phyloP scores from a whole-genome alignment of 305 asterid genomes.

The Solanum hybrid region DNA sequence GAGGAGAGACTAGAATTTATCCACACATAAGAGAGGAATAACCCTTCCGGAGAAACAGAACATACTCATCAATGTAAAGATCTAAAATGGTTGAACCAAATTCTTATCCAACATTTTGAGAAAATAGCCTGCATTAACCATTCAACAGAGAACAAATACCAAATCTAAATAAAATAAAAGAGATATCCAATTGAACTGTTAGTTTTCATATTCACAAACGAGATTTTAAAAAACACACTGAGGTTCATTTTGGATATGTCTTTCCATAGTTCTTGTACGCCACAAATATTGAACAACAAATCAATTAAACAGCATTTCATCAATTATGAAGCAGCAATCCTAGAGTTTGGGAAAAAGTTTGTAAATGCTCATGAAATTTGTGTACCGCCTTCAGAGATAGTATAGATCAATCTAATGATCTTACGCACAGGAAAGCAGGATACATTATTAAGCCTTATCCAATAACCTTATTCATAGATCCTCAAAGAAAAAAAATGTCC shows the following conservation, averaged over 20 bases:
- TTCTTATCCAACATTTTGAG: not conserved
- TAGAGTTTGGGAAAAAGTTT: not conserved
- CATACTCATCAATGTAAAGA: not conserved
- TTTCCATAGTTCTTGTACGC: not conserved
- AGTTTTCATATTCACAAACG: not conserved
- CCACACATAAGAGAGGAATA: not conserved
- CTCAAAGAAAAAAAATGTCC: not conserved
- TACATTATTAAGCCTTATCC: not conserved
- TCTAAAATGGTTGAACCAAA: not conserved
- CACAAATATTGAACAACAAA: not conserved
- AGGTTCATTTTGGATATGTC: not conserved
- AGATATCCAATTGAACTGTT: not conserved
- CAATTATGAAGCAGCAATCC: slow-evolving; percentile 1
- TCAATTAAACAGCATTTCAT: not conserved
- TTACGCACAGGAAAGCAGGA: not conserved
- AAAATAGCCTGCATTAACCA: not conserved
- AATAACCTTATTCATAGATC: not conserved
- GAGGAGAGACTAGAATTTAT: not conserved
- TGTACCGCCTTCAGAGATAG: slow-evolving; percentile 1
- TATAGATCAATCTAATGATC: not conserved
- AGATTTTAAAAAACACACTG: not conserved
- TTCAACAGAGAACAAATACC: not conserved
- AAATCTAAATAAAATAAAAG: not conserved
- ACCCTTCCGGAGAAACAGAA: not conserved
- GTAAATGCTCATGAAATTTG: not conserved